A percentile compares a stretch with the other conserved stretches of the same genome.
Evolutionary conservation across 129 eudicot species (phyloP).

Genomic region (Apium graveolens): DNA sequence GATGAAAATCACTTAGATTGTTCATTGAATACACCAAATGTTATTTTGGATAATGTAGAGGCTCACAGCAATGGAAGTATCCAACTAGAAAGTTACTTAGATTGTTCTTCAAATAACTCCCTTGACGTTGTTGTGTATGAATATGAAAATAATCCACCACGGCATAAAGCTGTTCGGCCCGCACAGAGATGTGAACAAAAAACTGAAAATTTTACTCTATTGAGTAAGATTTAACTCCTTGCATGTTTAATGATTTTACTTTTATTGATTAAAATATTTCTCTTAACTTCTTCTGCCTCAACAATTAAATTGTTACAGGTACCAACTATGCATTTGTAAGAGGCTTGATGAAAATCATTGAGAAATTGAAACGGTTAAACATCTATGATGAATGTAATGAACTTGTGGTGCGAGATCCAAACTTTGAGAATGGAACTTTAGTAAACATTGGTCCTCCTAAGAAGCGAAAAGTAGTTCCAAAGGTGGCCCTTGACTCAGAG

Average conservation of each 20-base stretch:
- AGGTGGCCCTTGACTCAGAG: slow-evolving; percentile 42
- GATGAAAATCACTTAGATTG: background rate
- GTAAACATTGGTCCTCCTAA: slow-evolving; percentile 25
- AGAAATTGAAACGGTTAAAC: slow-evolving; percentile 21
- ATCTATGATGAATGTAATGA: slow-evolving; percentile 26
- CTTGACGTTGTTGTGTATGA: background rate
- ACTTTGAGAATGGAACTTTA: slow-evolving; percentile 12
- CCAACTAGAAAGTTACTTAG: background rate
- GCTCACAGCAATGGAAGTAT: background rate
- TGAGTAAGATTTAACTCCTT: no score
- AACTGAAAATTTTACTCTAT: background rate
- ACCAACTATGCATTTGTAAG: background rate
- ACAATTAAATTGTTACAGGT: slow-evolving; percentile 5
- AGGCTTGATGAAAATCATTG: slow-evolving; percentile 15
- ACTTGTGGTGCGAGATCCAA: slow-evolving; percentile 22
- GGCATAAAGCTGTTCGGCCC: background rate
- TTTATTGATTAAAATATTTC: background rate
- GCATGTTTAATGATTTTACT: background rate
- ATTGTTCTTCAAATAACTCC: background rate
- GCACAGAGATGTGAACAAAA: background rate
- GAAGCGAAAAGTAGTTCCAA: slow-evolving; percentile 21
- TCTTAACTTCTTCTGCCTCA: background rate
- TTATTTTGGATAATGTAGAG: background rate
- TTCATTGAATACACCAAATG: background rate
- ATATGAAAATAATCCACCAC: background rate